Evolutionary conservation across 495 filamentous ascomycete species (phyloP).

Genomic region (Parathielavia appendiculata): DNA sequence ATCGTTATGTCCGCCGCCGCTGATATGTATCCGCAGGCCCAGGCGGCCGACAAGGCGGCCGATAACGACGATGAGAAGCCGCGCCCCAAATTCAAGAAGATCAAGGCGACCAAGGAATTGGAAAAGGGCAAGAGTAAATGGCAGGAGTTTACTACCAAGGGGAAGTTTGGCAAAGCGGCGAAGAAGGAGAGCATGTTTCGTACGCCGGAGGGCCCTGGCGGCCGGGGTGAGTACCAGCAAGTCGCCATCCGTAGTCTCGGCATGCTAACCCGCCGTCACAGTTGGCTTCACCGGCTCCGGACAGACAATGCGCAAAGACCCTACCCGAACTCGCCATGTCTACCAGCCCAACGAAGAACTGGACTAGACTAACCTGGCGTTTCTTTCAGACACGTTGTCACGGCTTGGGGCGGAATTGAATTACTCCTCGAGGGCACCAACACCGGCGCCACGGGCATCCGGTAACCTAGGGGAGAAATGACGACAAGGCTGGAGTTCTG

Average conservation of each 20-base stretch:
- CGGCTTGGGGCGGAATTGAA: neutral
- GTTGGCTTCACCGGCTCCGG: conserved; percentile 96
- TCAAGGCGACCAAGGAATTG: conserved; percentile 84
- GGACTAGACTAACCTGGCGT: conserved; percentile 41
- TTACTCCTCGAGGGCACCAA: neutral
- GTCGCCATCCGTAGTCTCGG: neutral
- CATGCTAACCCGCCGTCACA: conserved; percentile 42
- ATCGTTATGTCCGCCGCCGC: conserved; percentile 81
- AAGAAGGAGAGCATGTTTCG: conserved; percentile 98
- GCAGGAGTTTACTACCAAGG: conserved; percentile 83
- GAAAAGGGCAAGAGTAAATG: conserved; percentile 89
- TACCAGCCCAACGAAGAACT: conserved; percentile 80
- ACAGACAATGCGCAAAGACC: conserved; percentile 89
- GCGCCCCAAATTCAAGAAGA: conserved; percentile 57
- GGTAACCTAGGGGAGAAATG: neutral
- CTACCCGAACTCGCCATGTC: conserved; percentile 73
- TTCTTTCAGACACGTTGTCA: conserved; percentile 21
- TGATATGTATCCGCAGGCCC: conserved; percentile 75
- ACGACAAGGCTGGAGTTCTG: conserved; percentile 7
- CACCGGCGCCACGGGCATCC: neutral
- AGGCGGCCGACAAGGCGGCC: conserved; percentile 41
- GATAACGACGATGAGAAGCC: conserved; percentile 44
- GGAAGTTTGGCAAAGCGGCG: conserved; percentile 63
- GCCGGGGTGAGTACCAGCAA: conserved; percentile 58
- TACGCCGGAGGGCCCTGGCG: conserved; percentile 77